Evolutionary conservation across 495 filamentous ascomycete species (phyloP).

Genomic region (Penicillium malachiteum): DNA sequence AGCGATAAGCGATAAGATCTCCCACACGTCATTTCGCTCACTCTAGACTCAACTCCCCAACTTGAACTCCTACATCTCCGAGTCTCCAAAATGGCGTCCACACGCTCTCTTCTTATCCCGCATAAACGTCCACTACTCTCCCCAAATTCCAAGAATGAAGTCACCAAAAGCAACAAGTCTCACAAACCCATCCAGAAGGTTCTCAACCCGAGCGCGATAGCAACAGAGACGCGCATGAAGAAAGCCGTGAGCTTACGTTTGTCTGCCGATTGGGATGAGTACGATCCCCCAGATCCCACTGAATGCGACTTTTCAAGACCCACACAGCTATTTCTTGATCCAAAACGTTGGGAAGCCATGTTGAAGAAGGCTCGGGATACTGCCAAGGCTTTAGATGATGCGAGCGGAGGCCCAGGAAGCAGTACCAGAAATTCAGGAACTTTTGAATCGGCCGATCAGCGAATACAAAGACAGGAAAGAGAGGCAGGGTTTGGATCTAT

Average conservation of each 20-base stretch:
- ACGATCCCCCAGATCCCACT: slow-evolving; percentile 1
- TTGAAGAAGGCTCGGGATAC: slow-evolving; percentile 11
- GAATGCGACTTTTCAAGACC: slow-evolving; percentile 16
- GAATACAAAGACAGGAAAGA: slow-evolving; percentile 15
- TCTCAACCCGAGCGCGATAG: slow-evolving; percentile 23
- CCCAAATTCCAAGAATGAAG: neutral
- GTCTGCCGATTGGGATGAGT: neutral
- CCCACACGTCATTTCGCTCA: neutral
- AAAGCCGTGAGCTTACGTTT: neutral
- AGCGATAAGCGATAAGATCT: slow-evolving; percentile 2
- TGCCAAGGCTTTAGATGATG: slow-evolving; percentile 8
- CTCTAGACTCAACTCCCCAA: neutral
- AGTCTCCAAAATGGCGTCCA: slow-evolving; percentile 2
- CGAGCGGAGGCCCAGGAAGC: too few relatives aligned
- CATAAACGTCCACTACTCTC: slow-evolving; percentile 17
- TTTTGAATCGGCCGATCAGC: slow-evolving; percentile 18
- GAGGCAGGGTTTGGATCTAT: slow-evolving; percentile 35
- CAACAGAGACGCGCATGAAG: slow-evolving; percentile 24
- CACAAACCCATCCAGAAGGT: slow-evolving; percentile 9
- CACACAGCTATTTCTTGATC: slow-evolving; percentile 29
- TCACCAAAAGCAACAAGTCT: neutral
- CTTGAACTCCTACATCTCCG: neutral
- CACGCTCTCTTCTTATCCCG: slow-evolving; percentile 17
- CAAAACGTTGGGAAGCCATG: slow-evolving; percentile 23
- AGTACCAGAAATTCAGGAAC: neutral